phyloP scores from a whole-genome alignment of 192 early-diverging fungal genomes.

The Lobulomyces angularis region DNA sequence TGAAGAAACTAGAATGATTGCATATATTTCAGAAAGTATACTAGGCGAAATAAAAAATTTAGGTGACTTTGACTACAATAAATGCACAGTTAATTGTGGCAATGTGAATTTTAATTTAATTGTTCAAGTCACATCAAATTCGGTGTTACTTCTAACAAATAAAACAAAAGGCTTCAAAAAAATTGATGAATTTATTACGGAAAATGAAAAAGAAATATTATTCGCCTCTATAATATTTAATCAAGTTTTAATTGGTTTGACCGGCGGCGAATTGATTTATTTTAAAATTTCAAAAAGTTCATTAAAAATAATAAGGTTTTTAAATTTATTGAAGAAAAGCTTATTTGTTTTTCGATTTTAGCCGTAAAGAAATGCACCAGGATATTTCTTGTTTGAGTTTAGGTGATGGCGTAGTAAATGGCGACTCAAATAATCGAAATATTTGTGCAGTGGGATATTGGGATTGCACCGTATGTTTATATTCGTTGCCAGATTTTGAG shows the following conservation, averaged over 20 bases:
- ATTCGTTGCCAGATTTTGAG: slow-evolving; percentile 44
- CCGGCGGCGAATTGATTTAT: slow-evolving; percentile 38
- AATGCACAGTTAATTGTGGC: slow-evolving; percentile 21
- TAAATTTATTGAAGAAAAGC: no score
- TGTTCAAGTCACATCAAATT: slow-evolving; percentile 42
- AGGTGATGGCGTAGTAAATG: no score
- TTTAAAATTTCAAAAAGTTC: slow-evolving; percentile 33
- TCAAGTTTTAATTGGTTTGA: slow-evolving; percentile 46
- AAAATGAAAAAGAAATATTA: slow-evolving; percentile 26
- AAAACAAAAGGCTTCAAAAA: no score
- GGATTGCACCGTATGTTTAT: no score
- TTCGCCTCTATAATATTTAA: slow-evolving; percentile 38
- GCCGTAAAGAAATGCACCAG: no score
- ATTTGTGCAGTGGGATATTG: no score
- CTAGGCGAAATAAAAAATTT: slow-evolving; percentile 24
- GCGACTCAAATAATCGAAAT: no score
- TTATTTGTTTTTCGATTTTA: no score
- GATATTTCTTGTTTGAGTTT: no score
- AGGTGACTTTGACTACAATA: slow-evolving; percentile 14
- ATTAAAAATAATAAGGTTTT: slow-evolving; percentile 31
- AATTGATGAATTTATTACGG: no score
- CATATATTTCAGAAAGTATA: no score
- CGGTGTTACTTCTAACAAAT: slow-evolving; percentile 41
- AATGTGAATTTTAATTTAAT: slow-evolving; percentile 18
- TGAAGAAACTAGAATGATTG: slow-evolving; percentile 44